phyloP scores from a whole-genome alignment of 495 filamentous ascomycete genomes.

The Lepraria neglecta region DNA sequence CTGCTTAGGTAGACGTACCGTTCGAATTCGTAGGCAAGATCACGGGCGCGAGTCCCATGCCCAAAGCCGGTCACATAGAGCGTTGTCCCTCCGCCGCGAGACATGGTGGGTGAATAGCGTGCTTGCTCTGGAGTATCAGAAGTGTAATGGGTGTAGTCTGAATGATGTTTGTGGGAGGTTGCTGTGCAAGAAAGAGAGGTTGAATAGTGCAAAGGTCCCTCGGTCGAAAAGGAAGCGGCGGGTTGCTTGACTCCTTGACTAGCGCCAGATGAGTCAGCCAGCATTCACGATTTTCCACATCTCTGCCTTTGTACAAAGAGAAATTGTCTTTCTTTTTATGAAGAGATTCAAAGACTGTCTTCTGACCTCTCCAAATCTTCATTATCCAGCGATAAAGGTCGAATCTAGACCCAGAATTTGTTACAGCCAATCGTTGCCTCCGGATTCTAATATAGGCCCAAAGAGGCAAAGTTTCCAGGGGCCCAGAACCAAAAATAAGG shows the following conservation, averaged over 20 bases:
- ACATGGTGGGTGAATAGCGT: slow-evolving; percentile 51
- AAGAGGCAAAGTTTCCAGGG: slow-evolving; percentile 17
- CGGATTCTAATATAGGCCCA: slow-evolving; percentile 1
- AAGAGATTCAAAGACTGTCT: background rate
- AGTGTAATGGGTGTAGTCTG: background rate
- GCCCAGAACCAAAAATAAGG: slow-evolving; percentile 19
- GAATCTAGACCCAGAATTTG: background rate
- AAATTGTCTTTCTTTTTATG: background rate
- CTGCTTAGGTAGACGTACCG: slow-evolving; percentile 64
- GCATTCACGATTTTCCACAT: background rate
- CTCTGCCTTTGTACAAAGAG: background rate
- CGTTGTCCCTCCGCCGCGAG: slow-evolving; percentile 82
- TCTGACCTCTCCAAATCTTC: background rate
- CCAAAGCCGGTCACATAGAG: slow-evolving; percentile 98
- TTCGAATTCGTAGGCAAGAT: slow-evolving; percentile 99
- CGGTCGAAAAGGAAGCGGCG: background rate
- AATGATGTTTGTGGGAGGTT: background rate
- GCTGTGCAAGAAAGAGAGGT: background rate
- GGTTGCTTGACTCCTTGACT: background rate
- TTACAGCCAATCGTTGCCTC: background rate
- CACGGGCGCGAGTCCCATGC: slow-evolving; percentile 97
- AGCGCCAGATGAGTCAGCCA: slow-evolving; percentile 15
- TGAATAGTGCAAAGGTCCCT: background rate
- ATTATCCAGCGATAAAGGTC: background rate
- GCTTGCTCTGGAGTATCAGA: background rate